Conservation (phyloP, 2,329 filamentous ascomycete species). For the Alternaria infectoria region DNA sequence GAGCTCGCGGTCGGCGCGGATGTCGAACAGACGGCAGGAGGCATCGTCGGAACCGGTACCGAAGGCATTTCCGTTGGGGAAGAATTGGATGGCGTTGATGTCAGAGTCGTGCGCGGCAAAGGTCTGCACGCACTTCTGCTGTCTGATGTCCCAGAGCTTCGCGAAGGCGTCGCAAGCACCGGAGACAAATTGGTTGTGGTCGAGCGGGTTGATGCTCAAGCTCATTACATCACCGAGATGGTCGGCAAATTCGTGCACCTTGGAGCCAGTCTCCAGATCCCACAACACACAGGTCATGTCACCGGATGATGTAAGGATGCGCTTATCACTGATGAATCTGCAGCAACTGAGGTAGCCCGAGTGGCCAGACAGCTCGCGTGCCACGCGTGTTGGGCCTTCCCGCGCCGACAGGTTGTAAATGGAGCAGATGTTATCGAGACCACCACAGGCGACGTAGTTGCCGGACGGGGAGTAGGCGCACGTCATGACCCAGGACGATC, state of each 20-base stretch:
- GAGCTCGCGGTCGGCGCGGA: constrained; percentile 85
- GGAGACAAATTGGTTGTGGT: constrained; percentile 99
- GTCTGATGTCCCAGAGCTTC: constrained; percentile 98
- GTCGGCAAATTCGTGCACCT: constrained; percentile 97
- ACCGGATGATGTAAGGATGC: constrained; percentile 95
- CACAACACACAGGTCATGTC: constrained; percentile 99
- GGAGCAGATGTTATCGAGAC: constrained; percentile 98
- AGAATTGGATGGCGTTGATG: constrained; percentile 99
- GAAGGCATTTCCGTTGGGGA: constrained; percentile 98
- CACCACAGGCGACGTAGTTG: constrained; percentile 98
- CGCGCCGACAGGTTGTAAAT: constrained; percentile 98
- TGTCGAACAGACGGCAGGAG: constrained; percentile 96
- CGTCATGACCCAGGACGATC: constrained; percentile 99
- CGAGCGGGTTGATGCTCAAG: constrained; percentile 98
- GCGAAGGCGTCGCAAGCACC: constrained; percentile 98
- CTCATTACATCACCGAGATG: constrained; percentile 99
- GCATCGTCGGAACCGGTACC: constrained; percentile 98
- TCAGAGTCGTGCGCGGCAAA: constrained; percentile 98
- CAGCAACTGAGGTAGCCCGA: constrained; percentile 98
- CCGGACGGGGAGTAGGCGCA: constrained; percentile 98
- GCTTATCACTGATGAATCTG: constrained; percentile 97
- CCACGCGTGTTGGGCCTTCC: constrained; percentile 96
- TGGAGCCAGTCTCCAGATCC: constrained; percentile 98
- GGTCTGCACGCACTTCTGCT: constrained; percentile 97
- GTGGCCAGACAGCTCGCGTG: constrained; percentile 93